Base-by-base conservation (phyloP, 208 protist genomes). In the Wallacemonas sp. region DNA sequence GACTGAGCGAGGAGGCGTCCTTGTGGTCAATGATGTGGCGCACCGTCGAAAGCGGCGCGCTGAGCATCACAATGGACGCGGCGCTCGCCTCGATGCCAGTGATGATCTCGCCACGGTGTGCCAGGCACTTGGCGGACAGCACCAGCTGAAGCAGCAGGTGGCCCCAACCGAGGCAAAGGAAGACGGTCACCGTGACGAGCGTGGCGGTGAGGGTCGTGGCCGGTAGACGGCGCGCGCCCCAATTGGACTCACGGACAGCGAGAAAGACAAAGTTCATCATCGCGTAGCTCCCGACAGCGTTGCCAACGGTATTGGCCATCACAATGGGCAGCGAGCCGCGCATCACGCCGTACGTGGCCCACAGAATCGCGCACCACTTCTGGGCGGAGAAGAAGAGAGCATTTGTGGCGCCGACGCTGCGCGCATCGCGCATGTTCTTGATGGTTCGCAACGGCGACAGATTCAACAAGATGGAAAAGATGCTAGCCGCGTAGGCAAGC, bases 301-400 rank as follows among this genome's bases (percentile, higher is more conserved):
- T 75, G 61, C 70, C 70, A 14, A 75, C 20, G 42, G 16, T 46
- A 45, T 57, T 68, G 31, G 63, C 46, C 18, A 69, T 18, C 22
- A 69, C 26, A 16, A 69, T 14, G 2, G 59, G 49, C 11, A 73
- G 26, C 25, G 55, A 63, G 54, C 31, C 57, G 28, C 23, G 23
- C 33, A 70, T 46, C 4, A 75, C 62, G 4, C 62, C 70, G 52
- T 69, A 75, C 41, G 61, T 46, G 32, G 42, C 28, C 70, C 70
- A 75, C 46, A 69, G 5, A 16, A 65, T 45, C 7, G 50, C 46
- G 32, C 55, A 67, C 39, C 28, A 57, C 14, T 67, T 44, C 31
- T 75, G 70, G 7, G 70, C 70, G 26, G 44, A 46, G 59, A 65
- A 75, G 44, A 69, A 75, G 8, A 55, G 49, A 39, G 62, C 46